Evolutionary conservation across 2,329 filamentous ascomycete species (phyloP), one percentile per base, ranked within the genome.

Genomic region (Ustilaginoidea virens): DNA sequence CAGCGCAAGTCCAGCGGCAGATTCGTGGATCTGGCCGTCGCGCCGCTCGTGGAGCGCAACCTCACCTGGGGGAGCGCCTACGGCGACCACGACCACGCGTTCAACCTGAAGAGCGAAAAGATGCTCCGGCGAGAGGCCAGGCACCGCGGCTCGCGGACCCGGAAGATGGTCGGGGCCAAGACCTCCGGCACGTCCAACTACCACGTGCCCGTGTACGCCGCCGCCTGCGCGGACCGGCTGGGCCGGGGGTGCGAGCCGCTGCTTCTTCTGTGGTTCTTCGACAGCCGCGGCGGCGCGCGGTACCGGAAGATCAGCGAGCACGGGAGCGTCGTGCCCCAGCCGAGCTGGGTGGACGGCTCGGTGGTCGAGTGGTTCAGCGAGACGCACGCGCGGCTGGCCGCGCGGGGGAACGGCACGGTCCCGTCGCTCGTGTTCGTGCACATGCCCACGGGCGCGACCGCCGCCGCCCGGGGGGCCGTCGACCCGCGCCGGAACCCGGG

Each of bases 231-330:
- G 5, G 32, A 41, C 4, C 29, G 33, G 33, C 3, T 62, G 58
- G 31, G 33, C 37, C 11, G 11, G 19, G 11, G 7, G 19, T 31
- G 29, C 24, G 18, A 27, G 1, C 58, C 59, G 0, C 50, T 52
- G 26, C 37, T 63, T 15, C 41, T 82, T 1, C 53, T 83, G 2
- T 83, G 74, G 73, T 81, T 81, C 51, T 80, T 83, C 39, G 78
- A 82, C 42, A 68, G 61, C 32, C 60, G 66, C 10, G 74, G 74
- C 19, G 73, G 73, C 4, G 55, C 56, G 28, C 50, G 56, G 24
- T 69, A 61, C 40, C 60, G 61, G 32, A 39, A 48, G 33, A 40
- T 36, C 25, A 33, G 53, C 31, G 28, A 42, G 8, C 30, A 42
- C 23, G 40, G 49, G 7, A 39, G 42, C 14, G 33, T 37, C 5